These are phyloP conservation scores for Ceratocystis ficicola DNA, from an alignment of 2,329 filamentous ascomycete genomes.

Conservation along the genomic window DNA sequence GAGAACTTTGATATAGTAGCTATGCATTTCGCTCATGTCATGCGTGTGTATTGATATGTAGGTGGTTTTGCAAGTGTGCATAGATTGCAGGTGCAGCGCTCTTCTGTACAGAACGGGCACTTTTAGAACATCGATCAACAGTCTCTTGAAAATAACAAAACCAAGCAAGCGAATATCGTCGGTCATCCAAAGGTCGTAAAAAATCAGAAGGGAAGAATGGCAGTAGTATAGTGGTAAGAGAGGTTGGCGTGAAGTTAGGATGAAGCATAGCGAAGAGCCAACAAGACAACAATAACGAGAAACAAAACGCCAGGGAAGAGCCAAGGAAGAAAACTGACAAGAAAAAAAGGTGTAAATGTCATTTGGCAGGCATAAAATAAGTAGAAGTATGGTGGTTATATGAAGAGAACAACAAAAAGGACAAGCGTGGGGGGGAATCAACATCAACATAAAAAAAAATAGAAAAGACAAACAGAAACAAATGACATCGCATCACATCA, in stretches of 20 bases:
- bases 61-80: no score
- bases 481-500: no score
- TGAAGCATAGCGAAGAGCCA: neutral
- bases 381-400: slow-evolving; percentile 5
- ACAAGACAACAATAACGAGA: neutral
- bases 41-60: no score
- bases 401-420: neutral
- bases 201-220: neutral
- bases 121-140: neutral
- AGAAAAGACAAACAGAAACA: no score
- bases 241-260: neutral
- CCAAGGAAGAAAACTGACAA: neutral
- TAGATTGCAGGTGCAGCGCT: no score
- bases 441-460: slow-evolving; percentile 13
- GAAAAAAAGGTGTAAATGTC: neutral
- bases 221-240: neutral
- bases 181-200: neutral
- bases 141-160: neutral
- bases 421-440: slow-evolving; percentile 8
- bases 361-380: slow-evolving; percentile 5
- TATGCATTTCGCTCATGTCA: no score
- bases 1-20: no score
- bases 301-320: neutral
- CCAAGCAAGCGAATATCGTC: neutral
- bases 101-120: no score